Evolutionary conservation across 257 asterid species (phyloP).

Genomic region (Ilex aquifolium): DNA sequence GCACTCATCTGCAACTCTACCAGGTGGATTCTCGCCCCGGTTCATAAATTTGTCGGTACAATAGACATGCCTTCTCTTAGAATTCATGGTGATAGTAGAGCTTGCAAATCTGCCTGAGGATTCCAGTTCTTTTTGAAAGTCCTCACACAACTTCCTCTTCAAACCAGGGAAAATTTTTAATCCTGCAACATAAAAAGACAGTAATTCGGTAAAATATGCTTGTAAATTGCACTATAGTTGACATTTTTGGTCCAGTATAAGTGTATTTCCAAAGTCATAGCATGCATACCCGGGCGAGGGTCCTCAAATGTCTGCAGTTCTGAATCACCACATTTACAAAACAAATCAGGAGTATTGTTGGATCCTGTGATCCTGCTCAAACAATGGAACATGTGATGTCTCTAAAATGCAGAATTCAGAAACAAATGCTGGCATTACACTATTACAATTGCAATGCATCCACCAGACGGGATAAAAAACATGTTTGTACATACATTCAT

Average conservation of each 20-base stretch:
- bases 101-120: conserved; percentile 17
- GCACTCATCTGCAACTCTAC: conserved; percentile 19
- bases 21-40: conserved; percentile 22
- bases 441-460: too few relatives aligned
- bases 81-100: conserved; percentile 13
- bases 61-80: conserved; percentile 38
- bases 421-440: background rate
- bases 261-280: background rate
- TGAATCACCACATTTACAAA: conserved; percentile 50
- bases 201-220: background rate
- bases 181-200: conserved; percentile 31
- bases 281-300: conserved; percentile 24
- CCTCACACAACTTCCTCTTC: conserved; percentile 58
- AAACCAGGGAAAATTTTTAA: conserved; percentile 53
- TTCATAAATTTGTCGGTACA: conserved; percentile 16
- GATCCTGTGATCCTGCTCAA: conserved; percentile 55
- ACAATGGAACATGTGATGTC: conserved; percentile 5
- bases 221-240: too few relatives aligned
- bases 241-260: too few relatives aligned
- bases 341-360: conserved; percentile 18
- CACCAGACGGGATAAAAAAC: too few relatives aligned
- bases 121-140: conserved; percentile 27
- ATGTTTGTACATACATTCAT: too few relatives aligned
- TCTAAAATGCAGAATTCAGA: background rate
- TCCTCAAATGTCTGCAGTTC: conserved; percentile 47